phyloP scores from a whole-genome alignment of 2,329 filamentous ascomycete genomes.

The Tolypocladium album region DNA sequence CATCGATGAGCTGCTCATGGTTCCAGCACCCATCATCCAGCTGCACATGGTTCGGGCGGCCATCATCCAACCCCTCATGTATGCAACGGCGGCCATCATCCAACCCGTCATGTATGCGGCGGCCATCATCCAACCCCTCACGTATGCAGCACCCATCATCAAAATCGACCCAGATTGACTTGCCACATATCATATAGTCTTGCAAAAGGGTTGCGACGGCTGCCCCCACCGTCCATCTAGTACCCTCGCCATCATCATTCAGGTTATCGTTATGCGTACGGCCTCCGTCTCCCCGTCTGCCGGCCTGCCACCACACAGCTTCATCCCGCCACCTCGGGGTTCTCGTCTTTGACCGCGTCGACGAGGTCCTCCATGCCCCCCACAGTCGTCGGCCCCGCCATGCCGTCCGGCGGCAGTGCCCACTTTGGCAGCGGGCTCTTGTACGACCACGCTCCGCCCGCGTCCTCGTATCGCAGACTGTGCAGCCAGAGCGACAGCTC shows the following conservation, averaged over 20 bases:
- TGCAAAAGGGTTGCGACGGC: not conserved
- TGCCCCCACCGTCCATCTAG: not conserved
- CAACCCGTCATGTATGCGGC: not conserved
- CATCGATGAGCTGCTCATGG: not conserved
- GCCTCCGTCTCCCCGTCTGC: not conserved
- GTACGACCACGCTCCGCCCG: constrained; percentile 76
- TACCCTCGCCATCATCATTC: not conserved
- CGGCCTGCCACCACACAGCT: no score
- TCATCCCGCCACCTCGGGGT: constrained; percentile 25
- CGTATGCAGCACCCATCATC: not conserved
- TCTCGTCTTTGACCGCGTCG: constrained; percentile 37
- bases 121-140: not conserved
- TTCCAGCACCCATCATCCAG: not conserved
- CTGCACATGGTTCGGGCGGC: no score
- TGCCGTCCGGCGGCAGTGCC: constrained; percentile 70
- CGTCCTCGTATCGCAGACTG: constrained; percentile 80
- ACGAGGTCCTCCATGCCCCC: constrained; percentile 50
- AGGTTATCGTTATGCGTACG: not conserved
- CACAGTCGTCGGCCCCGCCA: constrained; percentile 60
- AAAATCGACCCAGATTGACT: not conserved
- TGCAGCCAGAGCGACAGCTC: constrained; percentile 92
- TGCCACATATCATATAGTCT: not conserved
- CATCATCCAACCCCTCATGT: not conserved
- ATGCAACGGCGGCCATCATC: not conserved
- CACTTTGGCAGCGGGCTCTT: constrained; percentile 74